Evolutionary conservation across 768 basidiomycete genomes (phyloP).

Genomic region (Gymnopilus dilepis): DNA sequence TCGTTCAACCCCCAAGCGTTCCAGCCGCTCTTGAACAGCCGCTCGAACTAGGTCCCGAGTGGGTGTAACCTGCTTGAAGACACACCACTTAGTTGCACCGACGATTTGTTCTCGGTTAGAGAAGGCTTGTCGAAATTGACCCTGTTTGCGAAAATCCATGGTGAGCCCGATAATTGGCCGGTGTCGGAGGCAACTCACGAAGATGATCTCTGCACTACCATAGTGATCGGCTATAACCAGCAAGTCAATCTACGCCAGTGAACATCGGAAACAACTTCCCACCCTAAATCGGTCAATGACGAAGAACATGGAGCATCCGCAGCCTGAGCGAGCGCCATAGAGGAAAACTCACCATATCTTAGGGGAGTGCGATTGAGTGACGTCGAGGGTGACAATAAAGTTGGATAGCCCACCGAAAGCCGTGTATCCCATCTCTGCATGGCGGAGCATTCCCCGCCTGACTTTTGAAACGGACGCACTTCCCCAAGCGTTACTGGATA

Average conservation of each 20-base stretch:
- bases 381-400: slow-evolving; percentile 8
- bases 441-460: slow-evolving; percentile 67
- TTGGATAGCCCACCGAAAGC: slow-evolving; percentile 56
- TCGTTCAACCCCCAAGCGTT: slow-evolving; percentile 61
- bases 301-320: background rate
- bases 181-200: slow-evolving; percentile 50
- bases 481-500: slow-evolving; percentile 88
- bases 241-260: too few species aligned
- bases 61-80: slow-evolving; percentile 60
- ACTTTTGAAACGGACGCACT: slow-evolving; percentile 69
- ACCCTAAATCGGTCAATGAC: background rate
- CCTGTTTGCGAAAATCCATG: slow-evolving; percentile 47
- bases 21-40: slow-evolving; percentile 71
- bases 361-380: background rate
- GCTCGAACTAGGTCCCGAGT: slow-evolving; percentile 63
- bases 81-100: slow-evolving; percentile 88
- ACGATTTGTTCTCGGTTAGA: slow-evolving; percentile 49
- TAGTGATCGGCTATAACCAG: slow-evolving; percentile 93
- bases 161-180: slow-evolving; percentile 13
- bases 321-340: background rate
- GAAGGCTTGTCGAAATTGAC: slow-evolving; percentile 63
- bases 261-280: background rate
- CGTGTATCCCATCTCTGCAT: slow-evolving; percentile 65
- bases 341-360: slow-evolving; percentile 43
- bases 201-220: slow-evolving; percentile 82